Evolutionary conservation across 2,329 filamentous ascomycete species (phyloP), one percentile per base, ranked within the genome.

Genomic region (Hypoxylon sp.): DNA sequence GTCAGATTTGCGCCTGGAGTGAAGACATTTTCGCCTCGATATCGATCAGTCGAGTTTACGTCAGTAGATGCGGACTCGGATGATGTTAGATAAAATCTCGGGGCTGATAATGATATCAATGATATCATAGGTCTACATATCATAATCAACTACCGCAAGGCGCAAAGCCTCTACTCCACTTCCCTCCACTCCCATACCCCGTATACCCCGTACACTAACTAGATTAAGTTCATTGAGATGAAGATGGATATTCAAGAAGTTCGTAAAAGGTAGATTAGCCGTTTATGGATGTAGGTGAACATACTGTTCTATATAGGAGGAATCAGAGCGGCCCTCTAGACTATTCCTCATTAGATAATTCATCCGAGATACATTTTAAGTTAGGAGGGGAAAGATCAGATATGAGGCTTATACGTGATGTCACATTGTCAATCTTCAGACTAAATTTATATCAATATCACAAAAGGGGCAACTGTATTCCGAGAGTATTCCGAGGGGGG

Each of bases 111-210:
- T 69, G 66, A 69, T 57, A 62, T 69, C 63, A 52, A 65, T 69
- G 66, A 69, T 63, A 62, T 69, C 63, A 69, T 69, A 50, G 25
- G 55, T 56, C 49, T 43, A 60, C 59, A 63, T 45, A 56, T 61
- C 52, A 36, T 65, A 62, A 60, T 61, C 32, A 57, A 63, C 52
- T 45, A 13, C 58, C 49, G 48, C 63, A 50, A 50, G 56, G 23
- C 53, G 55, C 55, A 58, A 41, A 57, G 45, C 49, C 46, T 60
- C 13, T 36, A 32, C 50, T 55, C 63, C 66, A 57, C 50, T 60
- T 52, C 17, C 38, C 19, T 43, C 38, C 38, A 43, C 38, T 43
- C 38, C 17, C 38, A 43, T 19, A 43, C 38, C 38, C 38, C 38
- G 14, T 55, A 32, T 19, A 52, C 51, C 45, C 65, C 48, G 6